Evolutionary conservation across 331 rosid genomes (phyloP).

Genomic region (Telfairia occidentalis): DNA sequence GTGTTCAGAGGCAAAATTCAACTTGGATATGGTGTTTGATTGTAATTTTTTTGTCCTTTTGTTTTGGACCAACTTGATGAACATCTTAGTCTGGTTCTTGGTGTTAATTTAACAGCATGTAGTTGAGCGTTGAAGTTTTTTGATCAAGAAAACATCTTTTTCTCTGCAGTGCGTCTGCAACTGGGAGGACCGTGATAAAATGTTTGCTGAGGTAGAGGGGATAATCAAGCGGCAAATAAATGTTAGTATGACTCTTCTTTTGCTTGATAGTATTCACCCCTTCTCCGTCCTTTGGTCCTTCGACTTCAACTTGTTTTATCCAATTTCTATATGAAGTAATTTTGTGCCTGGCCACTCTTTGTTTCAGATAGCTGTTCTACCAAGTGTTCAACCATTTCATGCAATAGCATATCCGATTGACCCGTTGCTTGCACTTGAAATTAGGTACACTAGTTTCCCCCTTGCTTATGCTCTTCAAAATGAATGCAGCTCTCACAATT

Average conservation of each 20-base stretch:
- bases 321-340: neutral
- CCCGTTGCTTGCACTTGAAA: conserved; percentile 88
- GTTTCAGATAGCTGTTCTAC: conserved; percentile 55
- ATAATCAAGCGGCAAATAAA: conserved; percentile 81
- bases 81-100: neutral
- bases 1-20: neutral
- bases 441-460: conserved; percentile 42
- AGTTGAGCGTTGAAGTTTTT: neutral
- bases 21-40: neutral
- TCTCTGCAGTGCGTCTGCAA: conserved; percentile 75
- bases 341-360: neutral
- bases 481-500: neutral
- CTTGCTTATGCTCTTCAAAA: neutral
- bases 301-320: neutral
- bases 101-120: neutral
- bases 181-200: conserved; percentile 95
- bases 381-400: conserved; percentile 99
- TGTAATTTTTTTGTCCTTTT: neutral
- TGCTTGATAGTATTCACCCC: neutral
- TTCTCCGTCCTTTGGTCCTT: neutral
- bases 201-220: conserved; percentile 89
- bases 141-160: neutral
- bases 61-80: neutral
- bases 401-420: conserved; percentile 98
- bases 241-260: conserved; percentile 32